A percentile compares a stretch with the other conserved stretches of the same genome.
Evolutionary conservation across 345 rosid genomes (phyloP).

Genomic region (Boechera stricta): DNA sequence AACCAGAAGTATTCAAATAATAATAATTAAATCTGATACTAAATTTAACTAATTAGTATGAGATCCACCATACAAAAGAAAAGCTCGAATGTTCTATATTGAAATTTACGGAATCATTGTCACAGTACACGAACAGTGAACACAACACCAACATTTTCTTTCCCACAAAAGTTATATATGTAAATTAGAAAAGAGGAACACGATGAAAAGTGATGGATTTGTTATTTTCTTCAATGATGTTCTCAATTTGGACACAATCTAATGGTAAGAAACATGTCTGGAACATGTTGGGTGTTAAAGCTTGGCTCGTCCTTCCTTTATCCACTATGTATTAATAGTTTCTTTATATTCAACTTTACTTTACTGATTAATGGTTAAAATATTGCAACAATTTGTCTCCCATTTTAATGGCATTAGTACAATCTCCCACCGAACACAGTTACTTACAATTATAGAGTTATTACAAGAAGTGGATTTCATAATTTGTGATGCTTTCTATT

Average conservation of each 20-base stretch:
- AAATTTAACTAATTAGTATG: neutral
- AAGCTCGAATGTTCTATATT: slow-evolving; percentile 7
- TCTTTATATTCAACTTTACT: slow-evolving; percentile 38
- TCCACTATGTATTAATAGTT: slow-evolving; percentile 38
- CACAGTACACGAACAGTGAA: slow-evolving; percentile 39
- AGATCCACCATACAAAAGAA: neutral
- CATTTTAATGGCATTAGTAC: slow-evolving; percentile 42
- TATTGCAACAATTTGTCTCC: slow-evolving; percentile 43
- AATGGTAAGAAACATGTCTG: slow-evolving; percentile 48
- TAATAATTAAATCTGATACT: neutral
- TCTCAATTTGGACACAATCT: slow-evolving; percentile 40
- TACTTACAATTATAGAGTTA: slow-evolving; percentile 38
- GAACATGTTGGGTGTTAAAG: slow-evolving; percentile 47
- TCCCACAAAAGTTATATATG: slow-evolving; percentile 35
- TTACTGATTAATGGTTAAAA: slow-evolving; percentile 37
- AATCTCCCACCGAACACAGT: slow-evolving; percentile 45
- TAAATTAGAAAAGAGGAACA: slow-evolving; percentile 35
- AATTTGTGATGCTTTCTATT: slow-evolving; percentile 34
- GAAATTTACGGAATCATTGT: slow-evolving; percentile 35
- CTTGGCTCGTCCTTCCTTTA: slow-evolving; percentile 35
- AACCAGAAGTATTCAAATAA: neutral
- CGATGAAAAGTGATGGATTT: slow-evolving; percentile 38
- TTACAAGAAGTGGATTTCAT: slow-evolving; percentile 42
- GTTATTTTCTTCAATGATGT: slow-evolving; percentile 37
- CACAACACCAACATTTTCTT: slow-evolving; percentile 37